phyloP scores from a whole-genome alignment of 75 land plant species.

The Sequoiadendron giganteum region DNA sequence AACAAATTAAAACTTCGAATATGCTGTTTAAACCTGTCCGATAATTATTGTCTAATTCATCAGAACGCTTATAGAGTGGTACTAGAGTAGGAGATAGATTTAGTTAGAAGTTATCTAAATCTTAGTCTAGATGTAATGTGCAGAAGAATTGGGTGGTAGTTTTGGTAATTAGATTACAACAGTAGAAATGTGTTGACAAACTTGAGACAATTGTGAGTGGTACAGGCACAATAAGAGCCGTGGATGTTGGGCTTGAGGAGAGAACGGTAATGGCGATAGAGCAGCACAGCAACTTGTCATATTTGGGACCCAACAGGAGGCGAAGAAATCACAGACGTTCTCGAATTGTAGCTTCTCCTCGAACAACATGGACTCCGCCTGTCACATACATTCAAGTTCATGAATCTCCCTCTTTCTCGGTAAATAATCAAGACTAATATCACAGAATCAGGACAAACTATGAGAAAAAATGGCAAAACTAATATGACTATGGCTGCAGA shows the following conservation, averaged over 20 bases:
- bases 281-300: neutral
- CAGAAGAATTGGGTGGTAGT: neutral
- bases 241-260: neutral
- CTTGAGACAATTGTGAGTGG: neutral
- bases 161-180: neutral
- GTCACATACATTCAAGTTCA: conserved; percentile 23
- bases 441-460: too few species aligned
- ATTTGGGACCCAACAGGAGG: neutral
- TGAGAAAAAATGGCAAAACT: neutral
- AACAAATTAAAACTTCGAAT: too few species aligned
- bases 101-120: too few species aligned
- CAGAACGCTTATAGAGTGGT: too few species aligned
- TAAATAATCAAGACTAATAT: neutral
- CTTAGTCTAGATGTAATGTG: too few species aligned
- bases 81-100: too few species aligned
- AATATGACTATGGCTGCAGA: conserved; percentile 3
- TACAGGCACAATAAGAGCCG: neutral
- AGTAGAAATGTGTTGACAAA: neutral
- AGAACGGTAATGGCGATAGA: neutral
- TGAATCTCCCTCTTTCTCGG: conserved; percentile 23
- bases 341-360: neutral
- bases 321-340: neutral
- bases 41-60: too few species aligned
- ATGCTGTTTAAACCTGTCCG: too few species aligned
- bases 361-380: neutral